phyloP scores from a whole-genome alignment of 179 eudicot species.

The Dionaea muscipula region DNA sequence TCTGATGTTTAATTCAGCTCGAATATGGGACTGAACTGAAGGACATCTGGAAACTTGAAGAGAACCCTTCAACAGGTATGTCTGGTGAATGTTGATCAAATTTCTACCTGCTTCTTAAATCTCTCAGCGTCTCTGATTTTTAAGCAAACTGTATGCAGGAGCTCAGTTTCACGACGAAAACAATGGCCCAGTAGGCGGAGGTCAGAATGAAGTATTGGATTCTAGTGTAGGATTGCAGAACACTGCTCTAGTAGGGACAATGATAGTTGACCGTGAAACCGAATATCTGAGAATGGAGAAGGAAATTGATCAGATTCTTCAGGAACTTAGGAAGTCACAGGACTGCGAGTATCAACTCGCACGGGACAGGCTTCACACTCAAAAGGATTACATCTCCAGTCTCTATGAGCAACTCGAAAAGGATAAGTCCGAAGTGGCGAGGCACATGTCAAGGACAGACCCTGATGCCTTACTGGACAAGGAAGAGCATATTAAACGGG shows the following conservation, averaged over 20 bases:
- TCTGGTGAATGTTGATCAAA: slow-evolving; percentile 33
- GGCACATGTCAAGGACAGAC: slow-evolving; percentile 18
- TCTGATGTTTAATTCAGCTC: slow-evolving; percentile 25
- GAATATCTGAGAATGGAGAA: slow-evolving; percentile 37
- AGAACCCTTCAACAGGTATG: slow-evolving; percentile 13
- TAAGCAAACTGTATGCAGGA: too few relatives aligned
- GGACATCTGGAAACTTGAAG: slow-evolving; percentile 36
- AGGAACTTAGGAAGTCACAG: slow-evolving; percentile 52
- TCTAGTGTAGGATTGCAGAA: not conserved
- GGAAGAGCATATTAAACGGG: slow-evolving; percentile 42
- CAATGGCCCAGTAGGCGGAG: not conserved
- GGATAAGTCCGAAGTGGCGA: slow-evolving; percentile 25
- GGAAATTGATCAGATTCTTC: slow-evolving; percentile 46
- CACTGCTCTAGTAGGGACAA: not conserved
- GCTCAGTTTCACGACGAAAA: not conserved
- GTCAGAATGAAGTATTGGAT: slow-evolving; percentile 4
- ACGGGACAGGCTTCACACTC: slow-evolving; percentile 38
- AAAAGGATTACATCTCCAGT: slow-evolving; percentile 34
- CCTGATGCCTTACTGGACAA: slow-evolving; percentile 18
- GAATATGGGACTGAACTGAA: slow-evolving; percentile 22
- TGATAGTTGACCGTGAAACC: slow-evolving; percentile 14
- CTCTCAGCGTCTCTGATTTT: too few relatives aligned
- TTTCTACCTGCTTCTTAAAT: too few relatives aligned
- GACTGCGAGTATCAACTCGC: slow-evolving; percentile 50
- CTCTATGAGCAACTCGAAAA: slow-evolving; percentile 41